Evolutionary conservation across 352 stramenopile genomes (phyloP).

Genomic region (Thraustochytrium striatum): DNA sequence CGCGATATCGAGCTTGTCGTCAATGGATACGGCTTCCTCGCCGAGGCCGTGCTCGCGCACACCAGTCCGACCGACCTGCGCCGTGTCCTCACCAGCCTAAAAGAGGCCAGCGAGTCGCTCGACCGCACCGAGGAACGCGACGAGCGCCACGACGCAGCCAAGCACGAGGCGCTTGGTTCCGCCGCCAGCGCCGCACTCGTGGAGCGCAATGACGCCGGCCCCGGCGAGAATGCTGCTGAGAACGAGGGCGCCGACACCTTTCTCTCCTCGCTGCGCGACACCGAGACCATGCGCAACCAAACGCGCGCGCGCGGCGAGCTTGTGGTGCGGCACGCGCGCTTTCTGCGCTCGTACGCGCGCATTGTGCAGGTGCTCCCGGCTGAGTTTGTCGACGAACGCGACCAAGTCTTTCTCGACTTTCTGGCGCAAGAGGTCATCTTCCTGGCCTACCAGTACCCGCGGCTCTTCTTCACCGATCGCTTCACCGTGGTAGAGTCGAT

Average conservation of each 20-base stretch:
- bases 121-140: constrained; percentile 33
- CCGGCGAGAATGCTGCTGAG: not conserved
- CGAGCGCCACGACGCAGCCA: not conserved
- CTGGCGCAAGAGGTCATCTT: constrained; percentile 21
- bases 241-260: not conserved
- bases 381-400: constrained; percentile 18
- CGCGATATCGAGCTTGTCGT: constrained; percentile 36
- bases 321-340: constrained; percentile 36
- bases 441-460: not conserved
- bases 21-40: constrained; percentile 36
- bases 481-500: constrained; percentile 1
- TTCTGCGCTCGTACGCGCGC: constrained; percentile 30
- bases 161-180: not conserved
- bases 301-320: not conserved
- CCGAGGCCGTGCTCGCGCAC: not conserved
- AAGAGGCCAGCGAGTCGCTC: constrained; percentile 35
- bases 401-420: constrained; percentile 37
- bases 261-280: not conserved
- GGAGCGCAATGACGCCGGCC: not conserved
- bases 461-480: constrained; percentile 3
- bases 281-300: not conserved
- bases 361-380: constrained; percentile 18
- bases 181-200: constrained; percentile 16
- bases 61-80: not conserved
- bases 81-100: not conserved